Conservation (phyloP, 495 filamentous ascomycete species). For the Neurospora tetraspora region DNA sequence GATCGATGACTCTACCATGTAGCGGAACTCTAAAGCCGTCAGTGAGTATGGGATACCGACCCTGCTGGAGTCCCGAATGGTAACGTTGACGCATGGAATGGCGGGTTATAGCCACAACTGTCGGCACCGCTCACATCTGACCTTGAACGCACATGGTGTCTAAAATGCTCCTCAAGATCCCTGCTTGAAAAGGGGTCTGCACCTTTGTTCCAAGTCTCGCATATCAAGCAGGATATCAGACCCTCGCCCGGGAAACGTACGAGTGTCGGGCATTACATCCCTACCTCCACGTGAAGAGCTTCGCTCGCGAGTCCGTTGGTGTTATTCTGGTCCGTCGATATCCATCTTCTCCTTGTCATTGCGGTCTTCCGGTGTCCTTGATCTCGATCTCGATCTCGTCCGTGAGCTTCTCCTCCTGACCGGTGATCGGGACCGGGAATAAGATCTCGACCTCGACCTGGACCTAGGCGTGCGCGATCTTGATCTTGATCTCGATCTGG, state of each 20-base stretch:
- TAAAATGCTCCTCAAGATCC: neutral
- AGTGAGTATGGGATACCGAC: neutral
- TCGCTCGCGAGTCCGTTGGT: neutral
- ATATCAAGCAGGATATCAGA: neutral
- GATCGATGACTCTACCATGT: neutral
- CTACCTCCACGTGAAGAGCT: constrained; percentile 1
- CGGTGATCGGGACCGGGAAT: neutral
- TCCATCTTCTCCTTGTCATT: constrained; percentile 25
- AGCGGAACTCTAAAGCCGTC: neutral
- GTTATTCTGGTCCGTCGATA: constrained; percentile 17
- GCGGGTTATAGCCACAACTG: neutral
- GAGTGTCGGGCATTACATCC: neutral
- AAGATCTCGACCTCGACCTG: constrained; percentile 12
- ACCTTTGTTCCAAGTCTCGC: neutral
- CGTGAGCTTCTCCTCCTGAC: constrained; percentile 4
- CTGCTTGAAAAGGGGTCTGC: neutral
- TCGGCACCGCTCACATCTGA: neutral
- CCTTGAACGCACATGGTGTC: neutral
- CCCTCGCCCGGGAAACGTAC: neutral
- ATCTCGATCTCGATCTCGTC: constrained; percentile 14
- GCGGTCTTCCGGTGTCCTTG: constrained; percentile 9
- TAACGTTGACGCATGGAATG: neutral
- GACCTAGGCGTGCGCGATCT: neutral
- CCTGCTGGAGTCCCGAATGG: neutral
- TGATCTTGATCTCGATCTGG: constrained; percentile 7